Conservation (phyloP, 176 grass and related monocot genomes). For the Avena insularis region DNA sequence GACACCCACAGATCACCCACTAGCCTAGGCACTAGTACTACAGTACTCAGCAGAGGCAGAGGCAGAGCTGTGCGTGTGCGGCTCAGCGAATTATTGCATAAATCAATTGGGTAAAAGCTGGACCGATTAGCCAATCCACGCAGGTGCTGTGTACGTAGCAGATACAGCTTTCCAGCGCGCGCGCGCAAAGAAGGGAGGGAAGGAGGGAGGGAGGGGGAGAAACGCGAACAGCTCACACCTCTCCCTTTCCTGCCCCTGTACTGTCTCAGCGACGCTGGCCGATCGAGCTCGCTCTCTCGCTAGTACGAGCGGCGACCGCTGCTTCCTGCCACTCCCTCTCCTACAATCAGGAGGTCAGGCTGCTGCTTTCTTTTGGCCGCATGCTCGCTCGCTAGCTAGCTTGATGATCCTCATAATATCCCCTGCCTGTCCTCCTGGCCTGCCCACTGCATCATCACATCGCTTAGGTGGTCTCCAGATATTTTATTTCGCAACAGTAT, state of each 20-base stretch:
- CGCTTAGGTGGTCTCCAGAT: not conserved
- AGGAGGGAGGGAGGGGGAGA: not conserved
- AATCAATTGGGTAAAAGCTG: not conserved
- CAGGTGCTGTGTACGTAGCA: not conserved
- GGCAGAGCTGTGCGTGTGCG: constrained; percentile 1
- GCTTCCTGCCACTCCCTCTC: not conserved
- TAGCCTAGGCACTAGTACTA: not conserved
- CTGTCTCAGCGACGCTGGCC: constrained; percentile 9
- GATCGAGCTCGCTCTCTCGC: not conserved
- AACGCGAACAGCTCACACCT: constrained; percentile 45
- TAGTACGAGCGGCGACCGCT: not conserved
- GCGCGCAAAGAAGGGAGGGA: not conserved
- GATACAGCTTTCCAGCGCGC: constrained; percentile 10
- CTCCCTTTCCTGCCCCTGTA: constrained; percentile 45
- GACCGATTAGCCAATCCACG: not conserved
- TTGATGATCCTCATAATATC: not conserved
- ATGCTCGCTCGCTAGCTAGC: not conserved
- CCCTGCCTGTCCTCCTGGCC: constrained; percentile 36
- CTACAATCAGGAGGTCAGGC: not conserved
- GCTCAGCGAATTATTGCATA: constrained; percentile 33
- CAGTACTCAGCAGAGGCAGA: too few species aligned
- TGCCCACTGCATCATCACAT: not conserved
- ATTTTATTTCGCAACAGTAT: not conserved
- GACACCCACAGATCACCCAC: not conserved
- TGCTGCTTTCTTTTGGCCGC: constrained; percentile 18